phyloP scores from a whole-genome alignment of 1,284 basidiomycete genomes.

The Boletellus deceptivus region DNA sequence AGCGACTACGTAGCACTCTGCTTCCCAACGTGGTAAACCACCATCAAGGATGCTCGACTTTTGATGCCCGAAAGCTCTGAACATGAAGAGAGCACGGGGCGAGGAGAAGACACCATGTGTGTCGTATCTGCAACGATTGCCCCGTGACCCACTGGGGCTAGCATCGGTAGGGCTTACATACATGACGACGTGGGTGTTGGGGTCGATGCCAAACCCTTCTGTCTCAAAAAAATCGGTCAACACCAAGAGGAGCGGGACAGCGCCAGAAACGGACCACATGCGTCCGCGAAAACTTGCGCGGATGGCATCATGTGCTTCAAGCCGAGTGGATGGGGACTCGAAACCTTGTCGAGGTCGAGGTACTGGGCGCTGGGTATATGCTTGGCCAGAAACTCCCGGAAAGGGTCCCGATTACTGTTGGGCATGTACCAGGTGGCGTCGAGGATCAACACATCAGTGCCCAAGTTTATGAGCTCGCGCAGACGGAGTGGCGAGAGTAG shows the following conservation, averaged over 20 bases:
- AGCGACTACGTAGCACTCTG: conserved; percentile 64
- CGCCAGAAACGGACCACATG: conserved; percentile 61
- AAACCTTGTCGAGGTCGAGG: conserved; percentile 82
- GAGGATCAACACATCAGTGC: conserved; percentile 47
- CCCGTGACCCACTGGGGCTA: conserved; percentile 5
- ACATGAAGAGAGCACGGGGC: conserved; percentile 89
- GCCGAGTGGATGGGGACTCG: conserved; percentile 65
- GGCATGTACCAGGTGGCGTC: conserved; percentile 92
- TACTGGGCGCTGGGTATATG: conserved; percentile 76
- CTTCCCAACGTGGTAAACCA: conserved; percentile 84
- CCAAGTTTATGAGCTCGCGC: conserved; percentile 33
- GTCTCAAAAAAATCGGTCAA: conserved; percentile 11
- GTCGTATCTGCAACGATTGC: conserved; percentile 65
- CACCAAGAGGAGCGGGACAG: not conserved
- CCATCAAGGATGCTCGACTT: conserved; percentile 87
- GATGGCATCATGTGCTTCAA: conserved; percentile 96
- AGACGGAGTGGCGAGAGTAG: conserved; percentile 53
- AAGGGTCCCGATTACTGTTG: conserved; percentile 63
- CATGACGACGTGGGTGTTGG: conserved; percentile 82
- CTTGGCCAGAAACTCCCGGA: conserved; percentile 62
- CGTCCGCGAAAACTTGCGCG: conserved; percentile 67
- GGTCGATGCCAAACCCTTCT: conserved; percentile 75
- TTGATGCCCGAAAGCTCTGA: conserved; percentile 83
- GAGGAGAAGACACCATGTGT: conserved; percentile 84
- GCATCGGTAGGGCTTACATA: conserved; percentile 48